Evolutionary conservation across 2,329 filamentous ascomycete genomes (phyloP), one percentile per base, ranked within the genome.

Genomic region (Ilyonectria robusta): DNA sequence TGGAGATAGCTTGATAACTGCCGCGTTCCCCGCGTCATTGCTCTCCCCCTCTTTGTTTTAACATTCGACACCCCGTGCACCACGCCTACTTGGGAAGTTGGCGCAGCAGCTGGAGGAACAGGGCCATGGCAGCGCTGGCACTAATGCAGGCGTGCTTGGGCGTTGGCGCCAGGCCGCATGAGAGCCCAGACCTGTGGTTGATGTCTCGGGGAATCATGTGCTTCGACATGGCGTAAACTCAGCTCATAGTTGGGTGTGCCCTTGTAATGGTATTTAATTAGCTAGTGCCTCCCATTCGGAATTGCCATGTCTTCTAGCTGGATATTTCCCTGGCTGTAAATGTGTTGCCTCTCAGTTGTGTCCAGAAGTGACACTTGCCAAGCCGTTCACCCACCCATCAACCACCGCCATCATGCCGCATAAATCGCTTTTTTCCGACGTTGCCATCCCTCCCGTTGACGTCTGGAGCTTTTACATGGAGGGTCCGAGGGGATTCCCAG

Each of bases 381-480:
- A 10, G 21, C 26, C 2, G 1, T 31, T 31, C 6, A 7, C 6
- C 9, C 1, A 2, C 11, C 4, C 17, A 29, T n/a, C 17, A 29
- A 10, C 11, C 19, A 37, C 15, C 17, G 21, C 54, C 46, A 68
- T 35, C 44, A 97, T 97, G 94, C 92, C 93, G 67, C 86, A 91
- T 75, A 84, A 88, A 53, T 94, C 94, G 3, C 82, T 83, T 1
- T 94, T 91, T 76, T 85, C 89, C 1, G 79, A 85, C 8, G 75
- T 96, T 42, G 84, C 90, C 21, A 91, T 97, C 46, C 94, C 95
- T 0, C 83, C 92, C 72, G 81, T 91, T 62, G 94, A 97, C 79
- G 78, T 97, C 55, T 97, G 93, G 93, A 86, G 86, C 0, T 90
- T 94, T 65, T 82, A 97, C 51, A 94, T 97, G 76, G 91, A 94